Base-by-base conservation (phyloP, 129 eudicot species). In the Flaveria brownii region DNA sequence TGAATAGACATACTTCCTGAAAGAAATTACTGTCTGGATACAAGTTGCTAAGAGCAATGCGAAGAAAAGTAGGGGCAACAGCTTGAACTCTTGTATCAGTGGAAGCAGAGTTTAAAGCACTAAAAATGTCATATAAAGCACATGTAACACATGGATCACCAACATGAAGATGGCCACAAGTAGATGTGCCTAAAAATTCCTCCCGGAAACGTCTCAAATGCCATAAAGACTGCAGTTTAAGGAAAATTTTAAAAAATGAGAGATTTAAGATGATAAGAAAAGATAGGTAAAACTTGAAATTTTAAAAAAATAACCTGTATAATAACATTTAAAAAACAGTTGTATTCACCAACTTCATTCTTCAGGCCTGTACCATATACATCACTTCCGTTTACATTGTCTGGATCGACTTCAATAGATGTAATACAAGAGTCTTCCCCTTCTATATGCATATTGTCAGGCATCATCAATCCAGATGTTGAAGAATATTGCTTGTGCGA, bases 71-170 rank as follows among this genome's bases (percentile, higher is more conserved):
- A 68, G 98, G 97, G 16, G 98, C 90, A 78, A 94, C 92, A 78
- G 96, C 89, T 68, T 93, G 97, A 72, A 84, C 89, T 56, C 76
- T 78, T 26, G 74, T 59, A 78, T 88, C 93, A 15, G 74, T 78
- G 51, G 96, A 81, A 50, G 90, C 79, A 70, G 45, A 63, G 85
- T 87, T 91, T 69, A 94, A 75, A 77, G 96, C 93, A 67, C 73
- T 78, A 64, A 94, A 91, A 41, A 94, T 91, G 64, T 87, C 90
- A 81, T 76, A 89, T 23, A 94, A 84, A 71, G 98, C 96, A 86
- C 98, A 94, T 20, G 82, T 81, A 65, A 94, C 98, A 89, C 98
- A 94, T 47, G 98, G 98, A 84, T 91, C 93, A 36, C 98, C 98
- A 77, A 91, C 93, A 84, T 91, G 98, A 70, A 75, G 79, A 81